These are phyloP conservation scores for Fusarium floridanum DNA, from an alignment of 2,329 filamentous ascomycete species.

Conservation along the genomic window DNA sequence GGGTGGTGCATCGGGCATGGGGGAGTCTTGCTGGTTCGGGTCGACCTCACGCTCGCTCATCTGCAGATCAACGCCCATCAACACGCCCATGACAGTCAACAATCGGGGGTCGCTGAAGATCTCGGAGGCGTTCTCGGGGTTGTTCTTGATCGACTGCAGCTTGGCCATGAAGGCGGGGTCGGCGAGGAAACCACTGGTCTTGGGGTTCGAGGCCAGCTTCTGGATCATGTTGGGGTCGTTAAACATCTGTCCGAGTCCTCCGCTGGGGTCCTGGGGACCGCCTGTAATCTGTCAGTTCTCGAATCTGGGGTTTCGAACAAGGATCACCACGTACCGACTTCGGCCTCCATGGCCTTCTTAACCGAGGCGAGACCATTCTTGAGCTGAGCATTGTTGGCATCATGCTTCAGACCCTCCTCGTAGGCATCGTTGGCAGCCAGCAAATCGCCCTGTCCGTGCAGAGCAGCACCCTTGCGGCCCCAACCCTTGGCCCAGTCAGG, in stretches of 20 bases:
- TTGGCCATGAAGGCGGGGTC: slow-evolving; percentile 93
- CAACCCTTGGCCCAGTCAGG: slow-evolving; percentile 98
- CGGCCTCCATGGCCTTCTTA: slow-evolving; percentile 84
- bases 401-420: slow-evolving; percentile 92
- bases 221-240: slow-evolving; percentile 89
- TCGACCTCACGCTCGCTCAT: slow-evolving; percentile 53
- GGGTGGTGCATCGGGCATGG: slow-evolving; percentile 78
- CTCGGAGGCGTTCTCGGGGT: slow-evolving; percentile 82
- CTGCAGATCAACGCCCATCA: slow-evolving; percentile 93
- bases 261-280: slow-evolving; percentile 70
- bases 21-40: slow-evolving; percentile 68
- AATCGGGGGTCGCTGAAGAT: slow-evolving; percentile 92
- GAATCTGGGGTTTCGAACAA: background rate
- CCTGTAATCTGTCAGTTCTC: slow-evolving; percentile 37
- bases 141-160: slow-evolving; percentile 82
- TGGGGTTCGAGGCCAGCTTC: slow-evolving; percentile 94
- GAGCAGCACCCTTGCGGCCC: slow-evolving; percentile 90
- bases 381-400: slow-evolving; percentile 90
- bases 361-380: slow-evolving; percentile 90
- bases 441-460: slow-evolving; percentile 89
- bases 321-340: slow-evolving; percentile 49
- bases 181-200: slow-evolving; percentile 84
- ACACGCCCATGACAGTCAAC: slow-evolving; percentile 91
- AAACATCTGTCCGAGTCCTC: slow-evolving; percentile 91
- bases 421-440: slow-evolving; percentile 90